Conservation (phyloP, 2,329 filamentous ascomycete genomes). For the Phaeosphaeria sp. region DNA sequence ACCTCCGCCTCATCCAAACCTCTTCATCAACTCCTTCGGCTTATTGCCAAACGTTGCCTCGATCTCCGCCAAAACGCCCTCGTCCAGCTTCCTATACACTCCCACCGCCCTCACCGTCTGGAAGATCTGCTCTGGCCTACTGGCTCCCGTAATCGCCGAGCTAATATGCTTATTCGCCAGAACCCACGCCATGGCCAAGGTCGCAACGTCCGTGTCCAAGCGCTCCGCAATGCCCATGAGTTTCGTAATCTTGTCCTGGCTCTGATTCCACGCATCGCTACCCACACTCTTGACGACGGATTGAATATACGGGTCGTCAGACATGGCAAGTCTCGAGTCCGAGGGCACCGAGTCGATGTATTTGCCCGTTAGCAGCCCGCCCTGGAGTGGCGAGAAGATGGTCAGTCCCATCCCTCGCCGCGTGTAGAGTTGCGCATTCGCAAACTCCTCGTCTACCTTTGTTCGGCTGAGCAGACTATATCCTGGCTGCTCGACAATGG, state of each 20-base stretch:
- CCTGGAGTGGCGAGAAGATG: conserved; percentile 62
- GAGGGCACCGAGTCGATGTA: conserved; percentile 67
- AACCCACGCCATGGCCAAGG: conserved; percentile 46
- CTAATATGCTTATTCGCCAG: conserved; percentile 40
- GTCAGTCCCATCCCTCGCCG: conserved; percentile 62
- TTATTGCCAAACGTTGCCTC: conserved; percentile 43
- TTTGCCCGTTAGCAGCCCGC: conserved; percentile 66
- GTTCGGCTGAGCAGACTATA: conserved; percentile 65
- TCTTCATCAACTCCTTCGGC: conserved; percentile 29
- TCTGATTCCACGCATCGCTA: conserved; percentile 60
- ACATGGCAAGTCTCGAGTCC: conserved; percentile 63
- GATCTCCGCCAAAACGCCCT: conserved; percentile 54
- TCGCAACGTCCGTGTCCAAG: conserved; percentile 63
- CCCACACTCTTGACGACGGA: conserved; percentile 47
- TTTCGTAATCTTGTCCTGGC: conserved; percentile 63
- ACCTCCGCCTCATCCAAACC: conserved; percentile 33
- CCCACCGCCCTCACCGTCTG: conserved; percentile 53
- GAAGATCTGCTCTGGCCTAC: conserved; percentile 38
- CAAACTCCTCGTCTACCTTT: conserved; percentile 65
- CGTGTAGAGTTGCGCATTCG: conserved; percentile 59
- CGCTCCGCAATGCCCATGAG: conserved; percentile 64
- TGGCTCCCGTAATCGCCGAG: conserved; percentile 39
- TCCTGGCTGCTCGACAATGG: conserved; percentile 60
- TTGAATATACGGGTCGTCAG: conserved; percentile 63
- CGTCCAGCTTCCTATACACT: conserved; percentile 52